Evolutionary conservation across 2,329 filamentous ascomycete species (phyloP), one percentile per base, ranked within the genome.

Genomic region (Fusarium mangiferae): DNA sequence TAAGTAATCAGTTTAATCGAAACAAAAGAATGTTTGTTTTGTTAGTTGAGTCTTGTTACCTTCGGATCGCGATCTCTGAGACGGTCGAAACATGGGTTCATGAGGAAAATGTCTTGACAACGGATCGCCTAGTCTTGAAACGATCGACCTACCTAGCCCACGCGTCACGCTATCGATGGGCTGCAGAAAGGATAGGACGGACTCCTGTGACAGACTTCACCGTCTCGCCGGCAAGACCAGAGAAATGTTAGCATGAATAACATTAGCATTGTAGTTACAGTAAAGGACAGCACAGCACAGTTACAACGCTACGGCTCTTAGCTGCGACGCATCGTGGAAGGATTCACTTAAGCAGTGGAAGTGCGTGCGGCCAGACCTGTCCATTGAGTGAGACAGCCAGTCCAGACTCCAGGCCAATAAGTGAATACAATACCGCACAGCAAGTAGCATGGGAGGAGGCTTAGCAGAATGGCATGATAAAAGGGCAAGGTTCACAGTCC

Each of bases 301-400:
- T 35, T 24, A 35, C 48, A 5, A 24, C 15, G 28, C 22, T 49
- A n/a, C 54, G 44, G 30, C 49, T 35, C 41, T 39, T 56, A 44
- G 42, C 60, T 56, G 39, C 51, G n/a, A 42, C 41, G 33, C 30
- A 68, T 28, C 11, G 64, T 66, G 48, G 26, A 65, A 56, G 44
- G 30, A 58, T 68, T 56, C 65, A 68, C 24, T 54, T 39, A 55
- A 46, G 42, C 56, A 62, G 51, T 42, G 36, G 46, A 56, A 20
- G 28, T 44, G 44, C 35, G 26, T 46, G 28, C 57, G 65, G 54
- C 65, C 41, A 62, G 63, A 38, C 30, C 62, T 45, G 36, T 65
- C 59, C 30, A 62, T 64, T 42, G 33, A 54, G 66, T 71, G 60
- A 75, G 63, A 76, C 74, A 70, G 38, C 55, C 68, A 75, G 60